Percentiles rank a stretch among this genome's conserved stretches.
These are phyloP conservation scores for Moricandia arvensis DNA, from an alignment of 345 rosid species.

Conservation along the genomic window DNA sequence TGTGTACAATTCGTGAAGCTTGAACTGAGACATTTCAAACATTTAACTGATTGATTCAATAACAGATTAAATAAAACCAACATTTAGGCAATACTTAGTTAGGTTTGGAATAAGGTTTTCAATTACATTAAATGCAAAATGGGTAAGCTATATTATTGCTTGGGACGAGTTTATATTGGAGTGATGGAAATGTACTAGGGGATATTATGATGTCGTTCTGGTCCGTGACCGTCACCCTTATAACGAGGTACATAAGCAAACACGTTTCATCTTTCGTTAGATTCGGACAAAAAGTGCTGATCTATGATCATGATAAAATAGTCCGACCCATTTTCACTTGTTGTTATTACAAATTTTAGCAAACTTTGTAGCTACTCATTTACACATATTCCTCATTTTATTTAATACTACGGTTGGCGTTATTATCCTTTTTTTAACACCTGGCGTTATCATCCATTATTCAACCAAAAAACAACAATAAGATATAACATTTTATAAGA, in stretches of 20 bases:
- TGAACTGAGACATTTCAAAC: background rate
- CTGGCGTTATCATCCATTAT: background rate
- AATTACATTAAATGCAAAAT: constrained; percentile 8
- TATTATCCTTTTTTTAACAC: background rate
- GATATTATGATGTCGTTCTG: constrained; percentile 35
- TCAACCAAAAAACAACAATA: background rate
- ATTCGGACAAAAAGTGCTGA: constrained; percentile 43
- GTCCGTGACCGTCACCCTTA: constrained; percentile 39
- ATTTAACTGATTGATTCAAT: background rate
- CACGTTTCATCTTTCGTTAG: constrained; percentile 38
- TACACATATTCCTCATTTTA: background rate
- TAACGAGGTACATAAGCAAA: constrained; percentile 36
- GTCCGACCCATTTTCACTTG: constrained; percentile 30
- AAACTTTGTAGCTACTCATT: constrained; percentile 26
- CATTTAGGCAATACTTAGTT: background rate
- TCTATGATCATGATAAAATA: constrained; percentile 33
- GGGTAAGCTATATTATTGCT: constrained; percentile 30
- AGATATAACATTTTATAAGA: too few species aligned
- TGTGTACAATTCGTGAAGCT: background rate
- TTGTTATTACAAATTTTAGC: constrained; percentile 35
- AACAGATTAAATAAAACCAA: background rate
- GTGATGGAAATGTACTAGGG: constrained; percentile 33
- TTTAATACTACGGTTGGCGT: background rate
- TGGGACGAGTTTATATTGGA: constrained; percentile 29
- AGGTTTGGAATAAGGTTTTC: background rate